Percentiles rank a stretch among this genome's conserved stretches.
These are phyloP conservation scores for Tricholoma saponaceum DNA, from an alignment of 768 basidiomycete species.

Conservation along the genomic window DNA sequence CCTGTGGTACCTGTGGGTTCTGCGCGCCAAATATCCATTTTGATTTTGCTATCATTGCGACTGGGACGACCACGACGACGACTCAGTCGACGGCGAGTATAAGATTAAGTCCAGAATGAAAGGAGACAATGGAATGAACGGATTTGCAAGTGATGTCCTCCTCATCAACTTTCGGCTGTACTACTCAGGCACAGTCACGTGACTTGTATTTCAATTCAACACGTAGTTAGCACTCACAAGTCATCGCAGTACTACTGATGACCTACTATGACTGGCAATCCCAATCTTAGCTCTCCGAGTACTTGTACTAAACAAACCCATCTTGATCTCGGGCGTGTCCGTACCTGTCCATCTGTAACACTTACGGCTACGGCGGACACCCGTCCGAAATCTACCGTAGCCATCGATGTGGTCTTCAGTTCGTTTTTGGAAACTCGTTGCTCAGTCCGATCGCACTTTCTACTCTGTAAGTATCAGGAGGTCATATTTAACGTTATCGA, in stretches of 20 bases:
- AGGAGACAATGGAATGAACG: too few relatives aligned
- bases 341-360: neutral
- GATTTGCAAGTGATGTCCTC: too few relatives aligned
- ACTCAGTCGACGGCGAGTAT: neutral
- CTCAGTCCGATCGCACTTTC: too few relatives aligned
- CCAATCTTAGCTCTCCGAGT: too few relatives aligned
- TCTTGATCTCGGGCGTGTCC: neutral
- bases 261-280: too few relatives aligned
- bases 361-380: neutral
- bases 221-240: too few relatives aligned
- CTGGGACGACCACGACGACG: neutral
- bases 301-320: neutral
- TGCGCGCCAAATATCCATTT: conserved; percentile 34
- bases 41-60: conserved; percentile 22
- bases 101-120: too few relatives aligned
- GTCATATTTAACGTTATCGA: too few relatives aligned
- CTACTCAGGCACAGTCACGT: neutral
- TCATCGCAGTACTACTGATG: too few relatives aligned
- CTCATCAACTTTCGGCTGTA: too few relatives aligned
- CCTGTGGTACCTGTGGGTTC: conserved; percentile 15
- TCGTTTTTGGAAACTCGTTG: neutral
- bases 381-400: neutral
- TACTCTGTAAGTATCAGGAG: too few relatives aligned
- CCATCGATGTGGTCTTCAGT: neutral
- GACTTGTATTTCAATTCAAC: neutral